Base-by-base conservation (phyloP, 164 flowering plant genomes). In the Euptelea pleiosperma region DNA sequence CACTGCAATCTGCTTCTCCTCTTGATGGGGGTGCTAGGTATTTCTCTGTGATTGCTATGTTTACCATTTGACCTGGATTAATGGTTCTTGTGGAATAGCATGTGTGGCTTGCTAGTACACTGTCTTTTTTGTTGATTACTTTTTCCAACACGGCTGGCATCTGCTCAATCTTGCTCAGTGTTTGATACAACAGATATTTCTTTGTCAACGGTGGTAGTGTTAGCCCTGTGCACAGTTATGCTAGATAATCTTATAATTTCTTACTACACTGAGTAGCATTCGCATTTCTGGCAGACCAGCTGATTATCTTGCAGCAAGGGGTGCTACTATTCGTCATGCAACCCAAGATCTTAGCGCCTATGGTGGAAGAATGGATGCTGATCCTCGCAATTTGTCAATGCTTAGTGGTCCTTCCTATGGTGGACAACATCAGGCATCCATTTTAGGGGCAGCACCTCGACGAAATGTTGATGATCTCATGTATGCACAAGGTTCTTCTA, bases 201-300 rank as follows among this genome's bases (percentile, higher is more conserved):
- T 37, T 36, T 14, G 16, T 24, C 22, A 43, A 44, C 42, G 63
- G 63, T 47, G 47, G 59, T 71, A 58, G 39, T 60, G 47, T 30
- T 30, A 8, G 28, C 46, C 57, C 56, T 61, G 25, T 63, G 60
- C 55, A 54, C 58, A 64, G 60, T 58, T 73, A 53, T 62, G 51
- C 36, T 60, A 73, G 65, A 63, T 66, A 67, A 58, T 57, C 22
- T 56, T 63, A 50, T 73, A 64, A n/a, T 71, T 69, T 71, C 71
- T 71, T 62, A 58, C 60, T 55, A 63, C 75, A 79, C 91, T 88
- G 66, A 93, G 90, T 74, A 73, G 92, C 75, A 75, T 59, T 71
- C 73, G 67, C 79, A 77, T 88, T 86, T 91, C 86, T 94, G 97
- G 96, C 97, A 94, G 99, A 89, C 87, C 77, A 79, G 67, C 77